Conservation (phyloP, 1,284 basidiomycete species). For the Waitea zeae region DNA sequence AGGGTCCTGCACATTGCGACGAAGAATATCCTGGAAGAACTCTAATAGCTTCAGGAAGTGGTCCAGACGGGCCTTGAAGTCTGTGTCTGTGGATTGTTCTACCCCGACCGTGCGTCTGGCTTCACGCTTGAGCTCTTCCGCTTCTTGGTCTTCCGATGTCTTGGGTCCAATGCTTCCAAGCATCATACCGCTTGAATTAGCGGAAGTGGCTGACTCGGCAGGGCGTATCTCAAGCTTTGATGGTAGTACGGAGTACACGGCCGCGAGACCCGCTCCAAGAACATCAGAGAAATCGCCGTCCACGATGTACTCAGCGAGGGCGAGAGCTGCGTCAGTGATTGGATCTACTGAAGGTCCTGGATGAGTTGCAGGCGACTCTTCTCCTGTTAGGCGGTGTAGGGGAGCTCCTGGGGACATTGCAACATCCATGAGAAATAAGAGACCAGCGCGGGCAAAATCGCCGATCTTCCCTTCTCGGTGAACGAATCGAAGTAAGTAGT, state of each 20-base stretch:
- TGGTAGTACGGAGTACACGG: conserved; percentile 85
- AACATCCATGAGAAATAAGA: conserved; percentile 87
- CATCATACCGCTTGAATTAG: conserved; percentile 34
- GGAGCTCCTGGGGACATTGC: conserved; percentile 65
- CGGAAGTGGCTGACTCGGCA: conserved; percentile 21
- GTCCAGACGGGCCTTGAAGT: conserved; percentile 70
- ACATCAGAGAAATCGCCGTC: conserved; percentile 61
- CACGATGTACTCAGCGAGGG: conserved; percentile 3
- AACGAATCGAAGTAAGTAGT: conserved; percentile 88
- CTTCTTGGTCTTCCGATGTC: conserved; percentile 36
- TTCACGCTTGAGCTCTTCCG: conserved; percentile 30
- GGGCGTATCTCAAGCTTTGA: conserved; percentile 63
- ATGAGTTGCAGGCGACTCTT: conserved; percentile 16
- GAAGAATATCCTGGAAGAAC: conserved; percentile 80
- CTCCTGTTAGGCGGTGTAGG: conserved; percentile 20
- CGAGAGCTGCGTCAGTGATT: conserved; percentile 3
- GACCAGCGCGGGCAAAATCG: conserved; percentile 83
- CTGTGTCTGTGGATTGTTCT: conserved; percentile 57
- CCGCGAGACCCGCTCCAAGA: conserved; percentile 83
- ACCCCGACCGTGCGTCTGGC: conserved; percentile 42
- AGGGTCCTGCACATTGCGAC: conserved; percentile 28
- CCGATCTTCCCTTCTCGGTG: conserved; percentile 91
- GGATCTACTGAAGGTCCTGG: conserved; percentile 10
- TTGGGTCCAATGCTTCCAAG: conserved; percentile 37
- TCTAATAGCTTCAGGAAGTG: conserved; percentile 83